Evolutionary conservation across 108 stramenopile species (phyloP).

Genomic region (Craspedostauros australis): DNA sequence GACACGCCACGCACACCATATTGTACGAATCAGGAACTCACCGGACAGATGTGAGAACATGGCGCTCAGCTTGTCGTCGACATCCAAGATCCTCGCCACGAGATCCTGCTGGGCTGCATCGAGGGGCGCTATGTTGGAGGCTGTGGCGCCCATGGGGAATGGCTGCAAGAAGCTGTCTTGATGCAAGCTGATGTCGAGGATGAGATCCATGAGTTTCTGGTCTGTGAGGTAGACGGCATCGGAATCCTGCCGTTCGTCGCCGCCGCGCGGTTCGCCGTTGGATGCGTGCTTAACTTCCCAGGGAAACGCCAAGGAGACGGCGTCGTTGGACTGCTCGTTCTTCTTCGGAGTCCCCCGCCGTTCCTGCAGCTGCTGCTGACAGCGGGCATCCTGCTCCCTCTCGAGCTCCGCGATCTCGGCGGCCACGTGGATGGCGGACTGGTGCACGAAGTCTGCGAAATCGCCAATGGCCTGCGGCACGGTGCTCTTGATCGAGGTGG

Average conservation of each 20-base stretch:
- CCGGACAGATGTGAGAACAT: slow-evolving; percentile 34
- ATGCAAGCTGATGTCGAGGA: slow-evolving; percentile 18
- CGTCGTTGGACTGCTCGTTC: background rate
- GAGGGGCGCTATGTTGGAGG: slow-evolving; percentile 3
- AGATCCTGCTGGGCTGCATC: slow-evolving; percentile 32
- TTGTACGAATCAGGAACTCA: slow-evolving; percentile 8
- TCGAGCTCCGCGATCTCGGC: slow-evolving; percentile 48
- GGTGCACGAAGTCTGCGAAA: slow-evolving; percentile 32
- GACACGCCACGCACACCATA: background rate
- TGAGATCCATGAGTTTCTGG: slow-evolving; percentile 20
- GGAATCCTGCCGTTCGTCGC: slow-evolving; percentile 1
- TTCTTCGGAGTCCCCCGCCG: background rate
- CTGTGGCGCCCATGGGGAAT: background rate
- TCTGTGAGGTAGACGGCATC: slow-evolving; percentile 21
- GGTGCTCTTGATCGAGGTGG: slow-evolving; percentile 21
- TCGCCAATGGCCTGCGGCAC: slow-evolving; percentile 19
- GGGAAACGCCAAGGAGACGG: slow-evolving; percentile 21
- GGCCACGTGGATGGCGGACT: slow-evolving; percentile 41
- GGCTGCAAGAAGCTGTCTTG: slow-evolving; percentile 31
- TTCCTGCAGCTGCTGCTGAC: background rate
- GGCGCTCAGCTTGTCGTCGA: slow-evolving; percentile 37
- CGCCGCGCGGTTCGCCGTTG: too few relatives aligned
- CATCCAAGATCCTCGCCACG: slow-evolving; percentile 34
- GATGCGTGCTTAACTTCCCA: slow-evolving; percentile 34
- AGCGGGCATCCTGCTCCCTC: slow-evolving; percentile 23